Percentiles rank a stretch among this genome's conserved stretches.
These are phyloP conservation scores for Aspergillus neoniger DNA, from an alignment of 2,329 filamentous ascomycete species.

Conservation along the genomic window DNA sequence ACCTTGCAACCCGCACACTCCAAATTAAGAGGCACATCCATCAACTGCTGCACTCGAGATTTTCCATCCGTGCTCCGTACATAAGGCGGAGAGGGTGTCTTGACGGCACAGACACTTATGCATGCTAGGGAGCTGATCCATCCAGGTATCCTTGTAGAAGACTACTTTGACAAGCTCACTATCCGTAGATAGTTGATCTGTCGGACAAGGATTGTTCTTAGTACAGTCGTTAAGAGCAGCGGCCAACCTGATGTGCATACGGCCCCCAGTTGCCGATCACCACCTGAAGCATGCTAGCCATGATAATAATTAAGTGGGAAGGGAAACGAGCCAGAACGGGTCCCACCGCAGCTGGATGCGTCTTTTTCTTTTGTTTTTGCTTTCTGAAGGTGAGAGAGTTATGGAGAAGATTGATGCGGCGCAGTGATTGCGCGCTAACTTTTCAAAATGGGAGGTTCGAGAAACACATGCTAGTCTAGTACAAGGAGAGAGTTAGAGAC, in stretches of 20 bases:
- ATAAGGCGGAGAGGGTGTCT: not conserved
- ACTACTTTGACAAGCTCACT: not conserved
- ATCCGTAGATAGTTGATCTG: not conserved
- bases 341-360: not conserved
- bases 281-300: slow-evolving; percentile 21
- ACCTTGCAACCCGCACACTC: not conserved
- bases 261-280: slow-evolving; percentile 23
- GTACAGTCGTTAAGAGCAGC: slow-evolving; percentile 8
- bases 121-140: not conserved
- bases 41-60: not conserved
- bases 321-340: not conserved
- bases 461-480: not conserved
- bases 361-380: not conserved
- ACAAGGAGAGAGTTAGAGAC: not conserved
- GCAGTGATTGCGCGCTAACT: not conserved
- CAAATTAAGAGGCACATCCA: not conserved
- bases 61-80: not conserved
- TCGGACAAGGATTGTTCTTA: slow-evolving; percentile 12
- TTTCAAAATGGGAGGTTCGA: not conserved
- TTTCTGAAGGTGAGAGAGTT: not conserved
- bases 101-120: not conserved
- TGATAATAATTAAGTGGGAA: not conserved
- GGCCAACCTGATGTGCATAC: slow-evolving; percentile 22
- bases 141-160: not conserved
- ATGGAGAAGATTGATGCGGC: not conserved